A percentile compares a stretch with the other conserved stretches of the same genome.
These are phyloP conservation scores for Candida frijolesensis DNA, from an alignment of 1,139 yeast genomes.

Conservation along the genomic window DNA sequence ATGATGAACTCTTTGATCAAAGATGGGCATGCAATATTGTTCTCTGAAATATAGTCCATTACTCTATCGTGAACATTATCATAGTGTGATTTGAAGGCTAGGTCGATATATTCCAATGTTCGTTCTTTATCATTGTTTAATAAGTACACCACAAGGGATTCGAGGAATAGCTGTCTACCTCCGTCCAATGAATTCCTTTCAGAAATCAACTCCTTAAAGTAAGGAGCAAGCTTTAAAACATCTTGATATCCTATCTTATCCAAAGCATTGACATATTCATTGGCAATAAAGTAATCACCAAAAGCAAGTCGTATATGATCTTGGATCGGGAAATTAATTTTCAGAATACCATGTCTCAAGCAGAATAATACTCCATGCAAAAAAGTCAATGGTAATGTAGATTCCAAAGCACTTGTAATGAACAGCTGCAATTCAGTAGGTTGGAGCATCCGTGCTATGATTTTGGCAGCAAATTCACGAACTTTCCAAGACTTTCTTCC, in stretches of 20 bases:
- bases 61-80: conserved; percentile 11
- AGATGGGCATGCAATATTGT: background rate
- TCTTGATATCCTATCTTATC: background rate
- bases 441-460: conserved; percentile 54
- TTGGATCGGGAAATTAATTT: background rate
- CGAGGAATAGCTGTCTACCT: conserved; percentile 13
- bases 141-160: conserved; percentile 9
- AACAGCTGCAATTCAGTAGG: conserved; percentile 12
- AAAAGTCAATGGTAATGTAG: conserved; percentile 10
- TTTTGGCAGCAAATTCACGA: conserved; percentile 81
- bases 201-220: conserved; percentile 4
- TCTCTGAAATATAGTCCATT: conserved; percentile 8
- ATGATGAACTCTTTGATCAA: conserved; percentile 28
- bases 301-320: background rate
- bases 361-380: conserved; percentile 14
- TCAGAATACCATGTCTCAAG: background rate
- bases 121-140: conserved; percentile 1
- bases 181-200: conserved; percentile 10
- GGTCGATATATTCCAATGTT: conserved; percentile 1
- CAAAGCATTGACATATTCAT: conserved; percentile 11
- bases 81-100: conserved; percentile 10
- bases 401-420: conserved; percentile 27
- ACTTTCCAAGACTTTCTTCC: conserved; percentile 71
- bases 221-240: background rate
- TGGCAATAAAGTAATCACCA: conserved; percentile 9